Base-by-base conservation (phyloP, 2,329 filamentous ascomycete species). In the Leptographium flavum region DNA sequence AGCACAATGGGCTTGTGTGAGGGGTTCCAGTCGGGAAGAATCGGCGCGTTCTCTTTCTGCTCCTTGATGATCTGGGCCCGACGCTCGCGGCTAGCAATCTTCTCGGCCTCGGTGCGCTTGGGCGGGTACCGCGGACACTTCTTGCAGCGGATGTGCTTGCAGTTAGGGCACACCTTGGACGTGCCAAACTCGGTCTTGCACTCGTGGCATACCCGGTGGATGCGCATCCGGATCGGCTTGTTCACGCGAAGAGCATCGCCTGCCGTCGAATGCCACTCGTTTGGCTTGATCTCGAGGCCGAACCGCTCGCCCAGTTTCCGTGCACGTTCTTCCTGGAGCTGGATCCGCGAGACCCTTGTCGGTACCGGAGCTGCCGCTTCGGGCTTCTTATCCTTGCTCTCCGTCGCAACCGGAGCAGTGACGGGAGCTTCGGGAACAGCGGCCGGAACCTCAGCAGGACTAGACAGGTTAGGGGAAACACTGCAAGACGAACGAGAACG, bases 81-180 rank as follows among this genome's bases (percentile, higher is more conserved):
- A 54, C 61, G 66, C 57, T 70, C 68, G 43, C 72, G 69, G 57
- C 67, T 70, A 53, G 69, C 69, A 48, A 70, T 61, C 53, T 67
- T 66, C 56, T 76, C 69, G 50, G 67, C 68, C 52, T 76, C 71
- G 54, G 66, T 71, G 53, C 74, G 77, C 64, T 79, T 79, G 44
- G 74, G 68, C 30, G 87, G 87, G 55, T 82, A 76, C 45, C 85
- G 78, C 25, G 78, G 75, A 60, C 88, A 95, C 56, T 83, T 79
- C 57, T 76, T 82, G 73, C 88, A 95, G 53, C 85, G 77, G 39
- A 69, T 68, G 63, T 95, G 88, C 54, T 83, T 73, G 66, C 88
- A 95, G 53, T 75, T 76, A 52, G 71, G 62, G 63, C 88, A 94
- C 48, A 81, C 70, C 63, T 81, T 87, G 55, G 81, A 75, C 19